Percentiles rank a stretch among this genome's conserved stretches.
phyloP scores from a whole-genome alignment of 495 filamentous ascomycete species.

The Eremomyces bilateralis region DNA sequence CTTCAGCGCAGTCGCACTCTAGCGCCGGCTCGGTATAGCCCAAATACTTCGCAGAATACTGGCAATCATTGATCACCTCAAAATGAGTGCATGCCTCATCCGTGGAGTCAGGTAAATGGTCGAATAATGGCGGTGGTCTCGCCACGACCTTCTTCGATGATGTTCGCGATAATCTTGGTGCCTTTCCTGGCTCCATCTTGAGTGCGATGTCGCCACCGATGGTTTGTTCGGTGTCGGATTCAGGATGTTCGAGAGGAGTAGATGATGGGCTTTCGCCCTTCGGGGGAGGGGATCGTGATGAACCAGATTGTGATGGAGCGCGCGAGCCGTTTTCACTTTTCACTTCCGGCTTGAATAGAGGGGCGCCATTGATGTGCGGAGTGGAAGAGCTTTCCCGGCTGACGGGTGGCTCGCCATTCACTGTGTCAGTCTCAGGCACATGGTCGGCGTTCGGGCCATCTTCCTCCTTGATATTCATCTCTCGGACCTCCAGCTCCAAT shows the following conservation, averaged over 20 bases:
- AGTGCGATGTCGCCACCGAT: constrained; percentile 36
- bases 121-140: constrained; percentile 40
- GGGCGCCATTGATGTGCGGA: constrained; percentile 7
- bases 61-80: constrained; percentile 56
- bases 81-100: constrained; percentile 57
- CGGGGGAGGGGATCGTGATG: constrained; percentile 24
- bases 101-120: constrained; percentile 50
- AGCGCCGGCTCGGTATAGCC: constrained; percentile 80
- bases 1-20: constrained; percentile 87
- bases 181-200: constrained; percentile 43
- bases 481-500: constrained; percentile 15
- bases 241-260: constrained; percentile 21
- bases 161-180: constrained; percentile 53
- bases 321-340: constrained; percentile 11
- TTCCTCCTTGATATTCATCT: constrained; percentile 18
- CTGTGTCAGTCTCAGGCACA: background rate
- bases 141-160: constrained; percentile 44
- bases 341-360: constrained; percentile 10
- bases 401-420: constrained; percentile 4
- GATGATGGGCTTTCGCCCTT: constrained; percentile 10
- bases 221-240: constrained; percentile 20
- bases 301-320: too few relatives aligned
- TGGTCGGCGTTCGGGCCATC: constrained; percentile 6
- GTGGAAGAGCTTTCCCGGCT: constrained; percentile 3
- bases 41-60: constrained; percentile 73